Evolutionary conservation across 2,329 filamentous ascomycete species (phyloP).

Genomic region (Lachnellula hyalina): DNA sequence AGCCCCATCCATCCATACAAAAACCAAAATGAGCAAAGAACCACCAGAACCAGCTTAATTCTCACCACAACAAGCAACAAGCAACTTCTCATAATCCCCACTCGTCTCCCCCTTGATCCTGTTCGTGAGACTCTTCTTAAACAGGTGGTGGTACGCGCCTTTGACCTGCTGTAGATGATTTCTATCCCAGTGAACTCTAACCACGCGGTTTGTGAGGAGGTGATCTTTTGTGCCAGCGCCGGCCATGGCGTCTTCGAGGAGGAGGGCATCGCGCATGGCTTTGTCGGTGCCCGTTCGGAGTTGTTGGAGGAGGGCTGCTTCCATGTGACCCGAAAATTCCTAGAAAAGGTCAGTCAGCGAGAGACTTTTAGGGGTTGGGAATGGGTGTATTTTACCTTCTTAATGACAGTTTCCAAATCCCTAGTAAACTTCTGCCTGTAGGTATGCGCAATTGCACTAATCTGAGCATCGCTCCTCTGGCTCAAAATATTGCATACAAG

Average conservation of each 20-base stretch:
- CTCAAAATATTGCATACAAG: constrained; percentile 75
- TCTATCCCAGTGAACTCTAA: constrained; percentile 79
- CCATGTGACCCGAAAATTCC: constrained; percentile 91
- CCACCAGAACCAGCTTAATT: background rate
- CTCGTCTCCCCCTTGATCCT: constrained; percentile 79
- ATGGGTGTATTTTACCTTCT: constrained; percentile 45
- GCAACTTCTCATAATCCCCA: constrained; percentile 71
- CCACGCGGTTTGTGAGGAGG: constrained; percentile 69
- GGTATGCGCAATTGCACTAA: constrained; percentile 71
- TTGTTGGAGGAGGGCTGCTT: constrained; percentile 75
- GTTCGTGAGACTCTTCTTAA: constrained; percentile 58
- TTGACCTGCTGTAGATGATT: constrained; percentile 71
- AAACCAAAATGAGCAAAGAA: background rate
- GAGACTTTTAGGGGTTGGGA: constrained; percentile 2
- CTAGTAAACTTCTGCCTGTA: constrained; percentile 71
- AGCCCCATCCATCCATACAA: no score
- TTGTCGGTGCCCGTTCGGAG: constrained; percentile 73
- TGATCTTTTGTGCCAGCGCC: constrained; percentile 84
- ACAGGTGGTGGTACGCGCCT: constrained; percentile 68
- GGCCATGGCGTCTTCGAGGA: constrained; percentile 83
- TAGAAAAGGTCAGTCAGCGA: constrained; percentile 28
- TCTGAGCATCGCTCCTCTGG: constrained; percentile 71
- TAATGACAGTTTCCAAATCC: constrained; percentile 67
- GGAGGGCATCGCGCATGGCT: constrained; percentile 73
- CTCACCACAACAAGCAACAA: constrained; percentile 58